Evolutionary conservation across 495 filamentous ascomycete genomes (phyloP).

Genomic region (Sabuloglossum arenarium): DNA sequence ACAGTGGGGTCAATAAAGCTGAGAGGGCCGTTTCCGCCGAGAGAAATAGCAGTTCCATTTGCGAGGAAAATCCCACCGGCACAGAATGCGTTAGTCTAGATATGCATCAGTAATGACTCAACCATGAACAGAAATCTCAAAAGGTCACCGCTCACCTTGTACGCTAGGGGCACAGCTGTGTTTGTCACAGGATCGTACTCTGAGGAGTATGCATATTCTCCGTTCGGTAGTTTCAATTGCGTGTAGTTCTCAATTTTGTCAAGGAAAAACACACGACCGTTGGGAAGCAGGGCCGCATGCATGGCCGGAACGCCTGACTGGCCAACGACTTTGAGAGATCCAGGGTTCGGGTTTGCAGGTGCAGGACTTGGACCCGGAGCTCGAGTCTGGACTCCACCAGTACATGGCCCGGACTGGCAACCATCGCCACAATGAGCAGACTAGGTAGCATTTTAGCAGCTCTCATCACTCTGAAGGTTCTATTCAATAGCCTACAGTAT

Average conservation of each 20-base stretch:
- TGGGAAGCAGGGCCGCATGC: slow-evolving; percentile 38
- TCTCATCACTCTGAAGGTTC: not conserved
- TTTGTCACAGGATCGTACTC: slow-evolving; percentile 36
- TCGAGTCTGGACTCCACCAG: slow-evolving; percentile 12
- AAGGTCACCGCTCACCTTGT: slow-evolving; percentile 13
- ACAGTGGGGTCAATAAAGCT: slow-evolving; percentile 34
- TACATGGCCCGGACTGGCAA: slow-evolving; percentile 20
- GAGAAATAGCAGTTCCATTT: slow-evolving; percentile 29
- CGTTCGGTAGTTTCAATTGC: slow-evolving; percentile 29
- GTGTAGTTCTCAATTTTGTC: slow-evolving; percentile 46
- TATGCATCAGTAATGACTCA: not conserved
- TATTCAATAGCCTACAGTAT: not conserved
- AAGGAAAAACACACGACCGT: slow-evolving; percentile 37
- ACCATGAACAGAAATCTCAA: not conserved
- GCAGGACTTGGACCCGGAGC: slow-evolving; percentile 19
- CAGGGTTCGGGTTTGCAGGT: slow-evolving; percentile 18
- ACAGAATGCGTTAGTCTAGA: slow-evolving; percentile 38
- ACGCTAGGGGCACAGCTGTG: slow-evolving; percentile 24
- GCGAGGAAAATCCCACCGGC: slow-evolving; percentile 37
- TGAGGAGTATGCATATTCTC: slow-evolving; percentile 35
- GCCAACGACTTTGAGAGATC: slow-evolving; percentile 27
- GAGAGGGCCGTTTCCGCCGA: slow-evolving; percentile 37
- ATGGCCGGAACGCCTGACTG: slow-evolving; percentile 39
- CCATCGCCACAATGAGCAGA: slow-evolving; percentile 20
- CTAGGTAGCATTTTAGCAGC: not conserved